Evolutionary conservation across 768 basidiomycete species (phyloP).

Genomic region (Baorangia bicolor): DNA sequence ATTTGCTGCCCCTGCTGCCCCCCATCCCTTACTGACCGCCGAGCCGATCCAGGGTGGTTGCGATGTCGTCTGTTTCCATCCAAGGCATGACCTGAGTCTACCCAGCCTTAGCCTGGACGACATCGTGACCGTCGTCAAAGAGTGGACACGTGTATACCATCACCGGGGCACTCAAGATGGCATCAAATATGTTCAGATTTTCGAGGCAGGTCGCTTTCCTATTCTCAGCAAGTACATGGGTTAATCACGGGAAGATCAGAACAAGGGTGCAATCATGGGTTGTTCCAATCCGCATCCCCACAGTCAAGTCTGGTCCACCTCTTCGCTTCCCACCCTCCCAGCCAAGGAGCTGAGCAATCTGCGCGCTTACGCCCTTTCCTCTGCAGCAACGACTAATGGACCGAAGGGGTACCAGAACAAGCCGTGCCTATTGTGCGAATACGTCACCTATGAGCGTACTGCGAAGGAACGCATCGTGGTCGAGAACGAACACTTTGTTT

Average conservation of each 20-base stretch:
- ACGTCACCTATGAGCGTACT: slow-evolving; percentile 64
- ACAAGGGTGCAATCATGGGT: slow-evolving; percentile 94
- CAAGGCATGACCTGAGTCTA: slow-evolving; percentile 81
- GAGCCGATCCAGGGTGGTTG: slow-evolving; percentile 80
- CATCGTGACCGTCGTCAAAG: slow-evolving; percentile 62
- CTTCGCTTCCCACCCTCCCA: slow-evolving; percentile 67
- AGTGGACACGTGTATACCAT: slow-evolving; percentile 70
- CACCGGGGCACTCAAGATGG: slow-evolving; percentile 60
- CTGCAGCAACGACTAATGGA: slow-evolving; percentile 38
- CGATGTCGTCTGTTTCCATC: slow-evolving; percentile 86
- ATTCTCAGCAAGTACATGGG: background rate
- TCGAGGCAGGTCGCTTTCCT: slow-evolving; percentile 55
- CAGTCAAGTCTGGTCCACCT: slow-evolving; percentile 85
- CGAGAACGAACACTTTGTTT: slow-evolving; percentile 75
- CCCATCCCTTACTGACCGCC: slow-evolving; percentile 60
- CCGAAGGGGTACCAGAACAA: slow-evolving; percentile 56
- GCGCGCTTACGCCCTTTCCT: slow-evolving; percentile 43
- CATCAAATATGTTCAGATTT: slow-evolving; percentile 83
- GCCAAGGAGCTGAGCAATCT: slow-evolving; percentile 64
- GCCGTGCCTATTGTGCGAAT: slow-evolving; percentile 78
- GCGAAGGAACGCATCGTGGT: slow-evolving; percentile 62
- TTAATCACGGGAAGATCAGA: slow-evolving; percentile 42
- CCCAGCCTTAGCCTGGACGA: slow-evolving; percentile 59
- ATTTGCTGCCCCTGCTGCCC: slow-evolving; percentile 48
- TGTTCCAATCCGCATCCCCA: slow-evolving; percentile 95